Conservation (phyloP, 2,329 filamentous ascomycete genomes). For the Neonectria neomacrospora region DNA sequence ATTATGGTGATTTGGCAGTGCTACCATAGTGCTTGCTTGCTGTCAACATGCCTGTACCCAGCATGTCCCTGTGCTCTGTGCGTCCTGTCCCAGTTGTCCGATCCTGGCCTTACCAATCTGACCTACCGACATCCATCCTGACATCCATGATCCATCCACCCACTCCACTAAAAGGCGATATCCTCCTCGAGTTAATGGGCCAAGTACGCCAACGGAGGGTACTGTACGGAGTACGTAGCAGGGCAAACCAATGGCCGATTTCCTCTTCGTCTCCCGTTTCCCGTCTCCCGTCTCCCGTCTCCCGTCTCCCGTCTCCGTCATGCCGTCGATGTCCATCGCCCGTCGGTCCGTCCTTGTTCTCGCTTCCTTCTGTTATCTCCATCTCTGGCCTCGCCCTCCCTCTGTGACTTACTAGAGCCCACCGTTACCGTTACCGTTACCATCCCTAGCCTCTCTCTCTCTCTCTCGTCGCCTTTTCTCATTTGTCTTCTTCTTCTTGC, state of each 20-base stretch:
- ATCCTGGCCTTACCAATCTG: constrained; percentile 6
- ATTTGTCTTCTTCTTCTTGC: not conserved
- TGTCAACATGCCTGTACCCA: constrained; percentile 13
- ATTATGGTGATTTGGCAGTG: constrained; percentile 26
- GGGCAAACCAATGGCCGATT: not conserved
- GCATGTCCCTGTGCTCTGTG: not conserved
- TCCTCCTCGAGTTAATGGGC: constrained; percentile 1
- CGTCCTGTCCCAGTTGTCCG: constrained; percentile 5
- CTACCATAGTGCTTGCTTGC: constrained; percentile 21
- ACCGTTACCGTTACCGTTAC: not conserved
- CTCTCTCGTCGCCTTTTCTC: not conserved
- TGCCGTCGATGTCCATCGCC: not conserved
- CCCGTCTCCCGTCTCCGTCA: not conserved
- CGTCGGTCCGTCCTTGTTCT: not conserved
- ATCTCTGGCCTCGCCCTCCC: not conserved
- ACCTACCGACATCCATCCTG: not conserved
- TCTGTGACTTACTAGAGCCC: not conserved
- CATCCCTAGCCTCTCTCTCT: not conserved
- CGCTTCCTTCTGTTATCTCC: constrained; percentile 9
- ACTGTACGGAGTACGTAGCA: not conserved
- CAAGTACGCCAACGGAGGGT: not conserved
- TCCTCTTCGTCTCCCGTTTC: not conserved
- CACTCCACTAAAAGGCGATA: constrained; percentile 1
- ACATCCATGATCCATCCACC: not conserved
- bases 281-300: too few species aligned